These are phyloP conservation scores for Aureobasidium uvarum DNA, from an alignment of 2,329 filamentous ascomycete genomes.

Conservation along the genomic window DNA sequence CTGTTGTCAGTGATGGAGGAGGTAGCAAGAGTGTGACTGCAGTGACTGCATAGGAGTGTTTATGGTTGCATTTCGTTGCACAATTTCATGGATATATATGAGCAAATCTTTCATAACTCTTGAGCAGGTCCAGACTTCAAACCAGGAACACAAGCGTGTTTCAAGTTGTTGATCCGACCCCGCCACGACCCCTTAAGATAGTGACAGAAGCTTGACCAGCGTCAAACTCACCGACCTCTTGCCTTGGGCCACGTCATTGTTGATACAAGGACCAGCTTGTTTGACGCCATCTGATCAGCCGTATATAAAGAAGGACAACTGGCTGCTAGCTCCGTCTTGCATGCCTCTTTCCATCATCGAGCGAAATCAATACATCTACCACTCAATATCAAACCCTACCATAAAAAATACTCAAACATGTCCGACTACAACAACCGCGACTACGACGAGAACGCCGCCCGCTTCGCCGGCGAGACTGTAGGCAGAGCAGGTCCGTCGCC, in stretches of 20 bases:
- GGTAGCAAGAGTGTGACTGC: not conserved
- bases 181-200: conserved; percentile 5
- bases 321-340: not conserved
- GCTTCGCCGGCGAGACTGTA: conserved; percentile 29
- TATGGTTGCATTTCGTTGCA: not conserved
- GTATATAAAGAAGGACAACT: not conserved
- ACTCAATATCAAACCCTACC: not conserved
- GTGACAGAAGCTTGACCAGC: conserved; percentile 29
- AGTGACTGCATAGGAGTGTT: not conserved
- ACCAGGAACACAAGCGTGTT: conserved; percentile 5
- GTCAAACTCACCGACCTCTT: conserved; percentile 29
- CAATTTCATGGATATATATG: not conserved
- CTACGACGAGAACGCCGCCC: conserved; percentile 29
- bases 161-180: not conserved
- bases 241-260: conserved; percentile 5
- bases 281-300: not conserved
- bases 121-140: not conserved
- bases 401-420: not conserved
- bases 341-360: not conserved
- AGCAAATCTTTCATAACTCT: no score
- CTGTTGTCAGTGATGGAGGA: conserved; percentile 29
- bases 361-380: not conserved
- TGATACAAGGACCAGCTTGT: not conserved
- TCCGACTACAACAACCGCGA: conserved; percentile 22
- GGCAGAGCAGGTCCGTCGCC: conserved; percentile 25